Base-by-base conservation (phyloP, 2,329 filamentous ascomycete genomes). In the Pseudogymnoascus sp. region DNA sequence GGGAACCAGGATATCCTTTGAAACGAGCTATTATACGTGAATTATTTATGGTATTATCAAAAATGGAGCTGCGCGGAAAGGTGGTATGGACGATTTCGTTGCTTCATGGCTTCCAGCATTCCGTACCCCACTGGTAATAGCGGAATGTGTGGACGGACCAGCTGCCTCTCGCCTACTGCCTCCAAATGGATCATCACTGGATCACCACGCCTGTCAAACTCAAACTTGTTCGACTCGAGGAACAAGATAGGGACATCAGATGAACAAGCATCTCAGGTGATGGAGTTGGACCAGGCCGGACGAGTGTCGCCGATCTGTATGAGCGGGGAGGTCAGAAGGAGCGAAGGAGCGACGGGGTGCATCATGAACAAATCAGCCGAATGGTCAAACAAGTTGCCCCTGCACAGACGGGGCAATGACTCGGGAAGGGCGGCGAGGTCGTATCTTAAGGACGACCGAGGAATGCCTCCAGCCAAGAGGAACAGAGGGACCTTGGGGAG, bases 371-470 rank as follows among this genome's bases (percentile, higher is more conserved):
- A 4, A 55, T 18, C 15, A 33, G 48, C 29, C 48, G 5, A 35
- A 35, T 55, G 48, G 48, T 55, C 48, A 55, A 55, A 55, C 48
- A 55, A 55, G n/a, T 55, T 55, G 29, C 48, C 48, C 29, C 48
- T 33, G 48, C 10, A 27, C 29, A 15, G 48, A 8, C 10, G 35
- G 29, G 8, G 15, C 48, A 55, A 33, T 29, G 48, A 55, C 15
- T 10, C 2, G 48, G 29, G 48, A 18, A 35, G 48, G 48, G n/a
- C 48, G 48, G 48, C 48, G 2, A 33, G n/a, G n/a, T 55, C 29
- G 29, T 55, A 33, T 9, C 29, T 21, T 29, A 55, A 33, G 15
- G 48, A 55, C 21, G 48, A 10, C 29, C 29, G 5, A 35, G 33
- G 48, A 21, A 8, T 33, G 27, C 48, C 15, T 35, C 21, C 13